Conservation (phyloP, 176 grass and related monocot species). For the Musa beccarii region DNA sequence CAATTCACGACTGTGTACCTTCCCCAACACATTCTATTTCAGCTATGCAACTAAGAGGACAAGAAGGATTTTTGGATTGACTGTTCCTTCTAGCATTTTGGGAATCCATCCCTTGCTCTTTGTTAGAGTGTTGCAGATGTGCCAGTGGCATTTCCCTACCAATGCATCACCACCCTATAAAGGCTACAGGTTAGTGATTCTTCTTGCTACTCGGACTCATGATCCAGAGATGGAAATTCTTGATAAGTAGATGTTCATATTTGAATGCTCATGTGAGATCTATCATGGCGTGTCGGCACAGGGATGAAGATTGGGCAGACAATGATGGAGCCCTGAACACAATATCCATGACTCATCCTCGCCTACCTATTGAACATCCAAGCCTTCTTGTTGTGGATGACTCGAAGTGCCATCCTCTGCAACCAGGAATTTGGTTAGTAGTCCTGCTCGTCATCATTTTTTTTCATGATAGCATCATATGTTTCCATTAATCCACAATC, state of each 20-base stretch:
- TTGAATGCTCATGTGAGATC: neutral
- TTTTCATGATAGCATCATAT: neutral
- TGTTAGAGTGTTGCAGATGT: conserved; percentile 94
- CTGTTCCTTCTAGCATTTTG: conserved; percentile 75
- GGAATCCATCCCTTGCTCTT: conserved; percentile 94
- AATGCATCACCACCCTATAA: conserved; percentile 68
- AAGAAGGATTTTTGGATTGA: conserved; percentile 61
- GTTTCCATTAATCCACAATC: no score
- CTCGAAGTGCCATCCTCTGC: conserved; percentile 76
- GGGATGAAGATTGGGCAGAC: conserved; percentile 99
- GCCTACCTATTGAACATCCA: conserved; percentile 71
- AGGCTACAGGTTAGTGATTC: conserved; percentile 62
- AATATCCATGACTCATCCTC: conserved; percentile 83
- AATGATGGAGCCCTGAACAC: conserved; percentile 96
- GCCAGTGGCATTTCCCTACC: conserved; percentile 64
- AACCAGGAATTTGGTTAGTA: conserved; percentile 90
- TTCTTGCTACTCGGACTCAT: neutral
- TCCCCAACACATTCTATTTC: conserved; percentile 93
- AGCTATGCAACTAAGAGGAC: conserved; percentile 98
- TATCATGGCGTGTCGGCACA: conserved; percentile 18
- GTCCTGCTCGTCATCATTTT: neutral
- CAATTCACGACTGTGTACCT: conserved; percentile 55
- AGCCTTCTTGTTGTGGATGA: conserved; percentile 59
- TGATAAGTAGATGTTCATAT: neutral
- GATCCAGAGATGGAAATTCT: neutral